phyloP scores from a whole-genome alignment of 495 filamentous ascomycete species.

The Podospora bellae-mahoneyi region DNA sequence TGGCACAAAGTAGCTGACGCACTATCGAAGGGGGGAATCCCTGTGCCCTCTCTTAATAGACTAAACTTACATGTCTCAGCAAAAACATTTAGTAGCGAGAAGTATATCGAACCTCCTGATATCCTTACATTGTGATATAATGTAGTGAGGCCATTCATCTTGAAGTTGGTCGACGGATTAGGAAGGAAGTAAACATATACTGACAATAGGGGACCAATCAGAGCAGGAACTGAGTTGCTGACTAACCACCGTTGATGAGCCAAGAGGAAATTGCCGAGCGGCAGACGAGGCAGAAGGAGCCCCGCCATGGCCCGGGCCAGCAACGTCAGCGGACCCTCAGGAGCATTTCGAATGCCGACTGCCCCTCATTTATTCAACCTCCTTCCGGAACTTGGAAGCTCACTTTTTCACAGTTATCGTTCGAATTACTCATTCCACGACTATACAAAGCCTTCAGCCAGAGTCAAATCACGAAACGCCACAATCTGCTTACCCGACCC shows the following conservation, averaged over 20 bases:
- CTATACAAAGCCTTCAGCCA: no score
- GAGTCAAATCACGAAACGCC: no score
- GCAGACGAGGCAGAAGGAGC: not conserved
- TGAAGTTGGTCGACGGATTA: not conserved
- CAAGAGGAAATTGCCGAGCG: not conserved
- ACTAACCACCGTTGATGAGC: not conserved
- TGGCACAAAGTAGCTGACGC: not conserved
- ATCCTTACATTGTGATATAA: no score
- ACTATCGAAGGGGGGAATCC: no score
- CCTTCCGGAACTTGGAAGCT: not conserved
- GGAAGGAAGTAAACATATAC: not conserved
- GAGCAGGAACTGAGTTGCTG: not conserved
- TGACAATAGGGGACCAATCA: not conserved
- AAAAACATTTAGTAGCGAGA: no score
- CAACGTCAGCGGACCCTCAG: not conserved
- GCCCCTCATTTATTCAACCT: not conserved
- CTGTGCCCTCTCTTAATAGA: no score
- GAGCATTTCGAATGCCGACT: not conserved
- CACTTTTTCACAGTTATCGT: no score
- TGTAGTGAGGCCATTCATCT: no score
- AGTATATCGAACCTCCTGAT: no score
- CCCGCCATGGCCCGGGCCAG: not conserved
- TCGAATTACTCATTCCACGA: not conserved
- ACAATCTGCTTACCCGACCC: no score
- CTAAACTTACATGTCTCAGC: no score